Evolutionary conservation across 106 monocot species (phyloP).

Genomic region (Dioscorea dumetorum): DNA sequence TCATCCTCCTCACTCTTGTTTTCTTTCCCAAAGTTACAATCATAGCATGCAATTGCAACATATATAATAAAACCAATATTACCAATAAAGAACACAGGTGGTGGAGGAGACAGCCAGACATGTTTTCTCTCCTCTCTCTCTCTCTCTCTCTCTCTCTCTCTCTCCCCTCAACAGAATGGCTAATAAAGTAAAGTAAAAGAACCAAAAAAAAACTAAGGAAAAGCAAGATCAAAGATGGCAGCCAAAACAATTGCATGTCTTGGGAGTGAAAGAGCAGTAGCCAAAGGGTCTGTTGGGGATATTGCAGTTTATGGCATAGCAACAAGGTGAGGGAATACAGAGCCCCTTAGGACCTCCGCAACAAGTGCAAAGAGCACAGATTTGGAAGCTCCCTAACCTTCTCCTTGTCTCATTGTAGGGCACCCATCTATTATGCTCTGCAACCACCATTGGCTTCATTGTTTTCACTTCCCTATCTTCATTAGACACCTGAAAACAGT

Average conservation of each 20-base stretch:
- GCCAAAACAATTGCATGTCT: conserved; percentile 77
- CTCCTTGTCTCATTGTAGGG: conserved; percentile 27
- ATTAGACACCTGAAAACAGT: not conserved
- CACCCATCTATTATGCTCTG: not conserved
- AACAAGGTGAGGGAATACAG: conserved; percentile 90
- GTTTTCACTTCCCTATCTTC: conserved; percentile 1
- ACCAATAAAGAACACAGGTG: conserved; percentile 1
- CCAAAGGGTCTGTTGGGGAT: conserved; percentile 95
- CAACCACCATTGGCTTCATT: conserved; percentile 16
- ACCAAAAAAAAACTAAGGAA: not conserved
- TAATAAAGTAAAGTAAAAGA: not conserved
- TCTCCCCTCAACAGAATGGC: conserved; percentile 3
- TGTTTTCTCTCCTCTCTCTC: not conserved
- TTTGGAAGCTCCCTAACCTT: conserved; percentile 66
- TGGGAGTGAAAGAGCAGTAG: conserved; percentile 88
- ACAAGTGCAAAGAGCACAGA: conserved; percentile 92
- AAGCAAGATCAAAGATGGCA: conserved; percentile 43
- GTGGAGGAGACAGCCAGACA: not conserved
- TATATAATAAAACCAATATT: conserved; percentile 1
- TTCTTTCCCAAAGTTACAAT: not conserved
- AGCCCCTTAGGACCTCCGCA: conserved; percentile 72
- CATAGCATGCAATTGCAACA: conserved; percentile 1
- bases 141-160: not conserved
- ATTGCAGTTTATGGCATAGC: conserved; percentile 97
- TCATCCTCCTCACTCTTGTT: no score